Evolutionary conservation across 176 grass and related monocot species (phyloP).

Genomic region (Oryza officinalis): DNA sequence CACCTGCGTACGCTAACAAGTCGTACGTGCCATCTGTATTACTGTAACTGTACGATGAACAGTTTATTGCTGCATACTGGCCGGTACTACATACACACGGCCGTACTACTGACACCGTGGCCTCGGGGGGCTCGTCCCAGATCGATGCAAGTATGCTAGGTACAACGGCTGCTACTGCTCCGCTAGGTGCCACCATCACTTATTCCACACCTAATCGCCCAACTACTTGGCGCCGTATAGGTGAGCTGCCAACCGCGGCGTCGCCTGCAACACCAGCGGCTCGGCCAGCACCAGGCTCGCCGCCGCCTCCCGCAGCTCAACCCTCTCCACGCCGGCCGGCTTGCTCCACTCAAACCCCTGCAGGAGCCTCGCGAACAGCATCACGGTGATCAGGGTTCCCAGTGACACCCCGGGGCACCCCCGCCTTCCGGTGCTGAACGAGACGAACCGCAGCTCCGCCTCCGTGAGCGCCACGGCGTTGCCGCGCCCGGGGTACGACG

Average conservation of each 20-base stretch:
- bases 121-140: too few relatives aligned
- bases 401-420: conserved; percentile 27
- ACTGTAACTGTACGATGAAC: too few relatives aligned
- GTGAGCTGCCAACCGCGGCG: background rate
- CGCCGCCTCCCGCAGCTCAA: conserved; percentile 29
- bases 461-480: conserved; percentile 18
- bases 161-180: too few relatives aligned
- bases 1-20: too few relatives aligned
- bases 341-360: conserved; percentile 44
- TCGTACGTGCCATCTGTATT: too few relatives aligned
- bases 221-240: background rate
- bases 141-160: too few relatives aligned
- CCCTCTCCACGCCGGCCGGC: background rate
- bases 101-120: too few relatives aligned
- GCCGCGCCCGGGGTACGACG: background rate
- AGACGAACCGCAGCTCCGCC: conserved; percentile 36
- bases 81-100: too few relatives aligned
- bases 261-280: background rate
- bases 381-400: conserved; percentile 31
- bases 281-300: background rate
- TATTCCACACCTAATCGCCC: too few relatives aligned
- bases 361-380: conserved; percentile 34
- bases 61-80: too few relatives aligned
- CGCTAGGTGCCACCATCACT: too few relatives aligned
- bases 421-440: conserved; percentile 35